A percentile compares a stretch with the other conserved stretches of the same genome.
These are phyloP conservation scores for Platanthera guangdongensis DNA, from an alignment of 106 monocot genomes.

Conservation along the genomic window DNA sequence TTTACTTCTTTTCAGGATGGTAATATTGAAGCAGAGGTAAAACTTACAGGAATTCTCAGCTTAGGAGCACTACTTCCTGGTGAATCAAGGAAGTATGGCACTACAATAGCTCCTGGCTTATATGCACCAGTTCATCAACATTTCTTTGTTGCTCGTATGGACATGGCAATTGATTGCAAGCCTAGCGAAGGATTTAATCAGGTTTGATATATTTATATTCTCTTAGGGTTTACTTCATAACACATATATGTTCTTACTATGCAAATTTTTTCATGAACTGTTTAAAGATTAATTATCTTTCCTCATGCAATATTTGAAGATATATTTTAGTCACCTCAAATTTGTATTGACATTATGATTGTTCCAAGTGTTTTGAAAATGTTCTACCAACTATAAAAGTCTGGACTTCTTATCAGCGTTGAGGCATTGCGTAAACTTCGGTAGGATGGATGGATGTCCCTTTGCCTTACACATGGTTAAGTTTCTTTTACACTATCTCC, in stretches of 20 bases:
- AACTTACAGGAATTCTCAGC: conserved; percentile 86
- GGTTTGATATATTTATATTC: conserved; percentile 24
- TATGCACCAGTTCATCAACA: conserved; percentile 96
- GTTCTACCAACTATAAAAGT: neutral
- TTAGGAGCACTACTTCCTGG: conserved; percentile 77
- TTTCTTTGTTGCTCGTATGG: conserved; percentile 98
- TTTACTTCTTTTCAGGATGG: conserved; percentile 53
- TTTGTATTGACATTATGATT: neutral
- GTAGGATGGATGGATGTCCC: neutral
- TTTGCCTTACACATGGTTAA: neutral
- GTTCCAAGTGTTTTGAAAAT: neutral
- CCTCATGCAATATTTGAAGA: neutral
- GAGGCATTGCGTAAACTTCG: neutral
- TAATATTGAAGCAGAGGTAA: conserved; percentile 92
- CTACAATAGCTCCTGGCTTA: conserved; percentile 85
- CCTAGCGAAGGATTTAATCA: conserved; percentile 73
- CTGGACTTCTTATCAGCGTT: neutral
- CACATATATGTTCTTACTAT: neutral
- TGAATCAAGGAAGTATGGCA: conserved; percentile 85
- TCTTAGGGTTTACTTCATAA: neutral
- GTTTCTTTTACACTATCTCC: neutral
- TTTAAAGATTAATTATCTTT: neutral
- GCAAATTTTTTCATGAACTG: neutral
- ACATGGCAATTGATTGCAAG: conserved; percentile 89
- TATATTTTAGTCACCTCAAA: neutral